Conservation (phyloP, 441 rosid genomes). For the Pelargonium fulgidum region DNA sequence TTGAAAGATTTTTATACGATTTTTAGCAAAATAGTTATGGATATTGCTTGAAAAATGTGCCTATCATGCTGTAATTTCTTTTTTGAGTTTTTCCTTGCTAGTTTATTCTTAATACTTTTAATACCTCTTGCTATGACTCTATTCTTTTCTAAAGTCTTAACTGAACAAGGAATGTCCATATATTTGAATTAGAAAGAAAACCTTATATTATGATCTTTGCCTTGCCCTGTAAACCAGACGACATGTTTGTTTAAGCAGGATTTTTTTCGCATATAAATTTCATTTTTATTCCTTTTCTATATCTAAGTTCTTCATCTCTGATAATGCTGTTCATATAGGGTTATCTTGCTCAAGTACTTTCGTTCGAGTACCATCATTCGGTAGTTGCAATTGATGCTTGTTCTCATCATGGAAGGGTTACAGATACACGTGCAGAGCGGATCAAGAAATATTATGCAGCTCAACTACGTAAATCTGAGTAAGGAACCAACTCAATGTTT, state of each 20-base stretch:
- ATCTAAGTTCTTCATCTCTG: slow-evolving; percentile 13
- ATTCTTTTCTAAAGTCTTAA: neutral
- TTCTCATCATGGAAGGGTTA: slow-evolving; percentile 74
- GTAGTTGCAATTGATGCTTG: slow-evolving; percentile 85
- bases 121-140: neutral
- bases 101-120: neutral
- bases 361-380: slow-evolving; percentile 64
- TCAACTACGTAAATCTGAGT: slow-evolving; percentile 67
- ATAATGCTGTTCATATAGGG: slow-evolving; percentile 44
- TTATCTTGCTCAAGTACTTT: slow-evolving; percentile 86
- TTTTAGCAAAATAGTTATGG: neutral
- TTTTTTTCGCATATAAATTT: slow-evolving; percentile 4
- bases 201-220: neutral
- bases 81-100: neutral
- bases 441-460: slow-evolving; percentile 70
- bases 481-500: slow-evolving; percentile 21
- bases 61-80: neutral
- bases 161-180: neutral
- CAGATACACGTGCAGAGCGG: slow-evolving; percentile 72
- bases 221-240: neutral
- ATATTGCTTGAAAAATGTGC: neutral
- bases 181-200: neutral
- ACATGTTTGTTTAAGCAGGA: neutral
- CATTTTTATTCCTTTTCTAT: slow-evolving; percentile 2
- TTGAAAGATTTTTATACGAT: slow-evolving; percentile 5